Evolutionary conservation across 805 yeast species (phyloP).

Genomic region (Pichia manshurica): DNA sequence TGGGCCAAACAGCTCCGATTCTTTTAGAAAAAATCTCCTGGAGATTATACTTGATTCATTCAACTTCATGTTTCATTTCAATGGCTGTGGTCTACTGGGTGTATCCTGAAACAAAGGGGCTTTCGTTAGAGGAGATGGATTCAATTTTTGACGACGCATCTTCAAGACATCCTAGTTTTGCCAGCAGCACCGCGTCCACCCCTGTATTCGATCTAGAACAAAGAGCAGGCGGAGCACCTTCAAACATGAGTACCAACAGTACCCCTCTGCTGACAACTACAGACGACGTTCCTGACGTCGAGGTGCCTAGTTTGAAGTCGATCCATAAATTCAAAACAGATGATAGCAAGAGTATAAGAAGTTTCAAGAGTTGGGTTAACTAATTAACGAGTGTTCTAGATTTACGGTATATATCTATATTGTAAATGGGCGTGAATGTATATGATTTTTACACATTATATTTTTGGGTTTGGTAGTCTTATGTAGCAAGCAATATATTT

Average conservation of each 20-base stretch:
- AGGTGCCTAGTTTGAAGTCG: constrained; percentile 34
- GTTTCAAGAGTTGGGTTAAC: constrained; percentile 30
- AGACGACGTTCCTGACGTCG: constrained; percentile 21
- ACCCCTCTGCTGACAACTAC: constrained; percentile 1
- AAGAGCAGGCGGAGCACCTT: neutral
- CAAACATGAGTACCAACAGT: neutral
- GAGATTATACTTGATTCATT: constrained; percentile 79
- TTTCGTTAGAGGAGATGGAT: constrained; percentile 87
- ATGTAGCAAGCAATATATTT: constrained; percentile 86
- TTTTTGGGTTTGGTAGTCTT: constrained; percentile 58
- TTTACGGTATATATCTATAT: too few relatives aligned
- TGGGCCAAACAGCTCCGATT: constrained; percentile 88
- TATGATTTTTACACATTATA: constrained; percentile 5
- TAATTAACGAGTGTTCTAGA: neutral
- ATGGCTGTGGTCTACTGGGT: constrained; percentile 63
- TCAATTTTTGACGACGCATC: constrained; percentile 57
- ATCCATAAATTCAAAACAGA: constrained; percentile 32
- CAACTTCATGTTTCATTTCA: constrained; percentile 67
- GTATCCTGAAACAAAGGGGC: constrained; percentile 90
- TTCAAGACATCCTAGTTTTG: constrained; percentile 3
- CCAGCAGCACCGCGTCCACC: neutral
- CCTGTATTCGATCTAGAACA: constrained; percentile 1
- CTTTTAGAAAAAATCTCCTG: constrained; percentile 71
- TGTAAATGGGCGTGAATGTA: too few relatives aligned
- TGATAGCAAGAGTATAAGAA: constrained; percentile 31